A percentile compares a stretch with the other conserved stretches of the same genome.
phyloP scores from a whole-genome alignment of 768 basidiomycete genomes.

The Boletus sensibilis region DNA sequence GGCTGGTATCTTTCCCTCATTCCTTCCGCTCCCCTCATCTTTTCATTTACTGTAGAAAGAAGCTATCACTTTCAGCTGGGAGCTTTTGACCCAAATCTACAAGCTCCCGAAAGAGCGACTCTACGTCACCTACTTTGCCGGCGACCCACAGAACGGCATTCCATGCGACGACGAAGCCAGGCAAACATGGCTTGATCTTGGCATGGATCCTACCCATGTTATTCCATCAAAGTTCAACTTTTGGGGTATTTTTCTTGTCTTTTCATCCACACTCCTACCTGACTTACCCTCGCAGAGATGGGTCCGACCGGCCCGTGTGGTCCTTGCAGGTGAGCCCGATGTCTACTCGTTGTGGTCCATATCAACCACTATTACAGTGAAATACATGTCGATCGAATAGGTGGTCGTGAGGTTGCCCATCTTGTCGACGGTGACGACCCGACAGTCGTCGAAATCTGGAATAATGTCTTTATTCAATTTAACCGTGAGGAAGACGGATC shows the following conservation, averaged over 20 bases:
- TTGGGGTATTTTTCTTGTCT: slow-evolving; percentile 70
- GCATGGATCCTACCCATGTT: slow-evolving; percentile 86
- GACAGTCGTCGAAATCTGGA: slow-evolving; percentile 98
- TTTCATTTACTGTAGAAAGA: slow-evolving; percentile 63
- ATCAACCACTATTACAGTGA: slow-evolving; percentile 52
- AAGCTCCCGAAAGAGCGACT: slow-evolving; percentile 85
- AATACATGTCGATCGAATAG: slow-evolving; percentile 95
- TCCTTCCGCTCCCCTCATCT: neutral
- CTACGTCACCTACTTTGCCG: slow-evolving; percentile 98
- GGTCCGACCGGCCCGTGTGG: slow-evolving; percentile 97
- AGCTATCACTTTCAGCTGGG: slow-evolving; percentile 91
- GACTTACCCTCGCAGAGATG: slow-evolving; percentile 69
- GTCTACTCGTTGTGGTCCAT: neutral
- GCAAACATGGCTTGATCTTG: slow-evolving; percentile 84
- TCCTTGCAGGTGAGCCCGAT: slow-evolving; percentile 70
- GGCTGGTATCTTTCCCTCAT: slow-evolving; percentile 40
- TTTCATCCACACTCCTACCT: neutral
- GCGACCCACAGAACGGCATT: slow-evolving; percentile 80
- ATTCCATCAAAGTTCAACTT: slow-evolving; percentile 97
- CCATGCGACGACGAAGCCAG: slow-evolving; percentile 88
- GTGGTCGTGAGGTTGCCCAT: slow-evolving; percentile 91
- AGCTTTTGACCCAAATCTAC: slow-evolving; percentile 87
- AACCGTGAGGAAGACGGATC: slow-evolving; percentile 91
- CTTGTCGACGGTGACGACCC: slow-evolving; percentile 97
- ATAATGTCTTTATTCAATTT: slow-evolving; percentile 99